Evolutionary conservation across 805 yeast species (phyloP).

Genomic region (Barnettozyma sucrosica): DNA sequence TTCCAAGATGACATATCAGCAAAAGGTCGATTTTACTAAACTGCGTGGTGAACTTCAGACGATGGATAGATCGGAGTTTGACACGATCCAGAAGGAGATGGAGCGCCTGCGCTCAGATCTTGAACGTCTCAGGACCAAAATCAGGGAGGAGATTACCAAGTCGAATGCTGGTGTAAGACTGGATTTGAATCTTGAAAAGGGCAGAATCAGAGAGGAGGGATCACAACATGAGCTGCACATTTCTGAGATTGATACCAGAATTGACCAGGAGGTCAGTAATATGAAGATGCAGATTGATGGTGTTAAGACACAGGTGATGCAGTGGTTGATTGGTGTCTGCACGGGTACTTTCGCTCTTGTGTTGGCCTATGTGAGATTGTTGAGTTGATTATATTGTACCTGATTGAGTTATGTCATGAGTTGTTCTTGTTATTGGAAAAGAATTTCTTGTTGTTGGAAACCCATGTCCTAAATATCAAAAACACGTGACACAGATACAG

Average conservation of each 20-base stretch:
- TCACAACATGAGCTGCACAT: constrained; percentile 89
- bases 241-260: constrained; percentile 90
- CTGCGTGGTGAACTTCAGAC: constrained; percentile 87
- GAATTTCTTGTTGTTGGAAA: no score
- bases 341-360: constrained; percentile 97
- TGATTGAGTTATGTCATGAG: no score
- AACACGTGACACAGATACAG: no score
- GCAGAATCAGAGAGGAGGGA: constrained; percentile 89
- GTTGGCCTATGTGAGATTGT: constrained; percentile 81
- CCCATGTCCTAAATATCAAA: not conserved
- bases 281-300: constrained; percentile 93
- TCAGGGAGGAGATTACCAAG: constrained; percentile 88
- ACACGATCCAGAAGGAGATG: constrained; percentile 76
- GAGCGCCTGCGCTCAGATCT: constrained; percentile 79
- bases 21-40: constrained; percentile 93
- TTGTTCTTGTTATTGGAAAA: no score
- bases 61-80: constrained; percentile 81
- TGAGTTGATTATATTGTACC: constrained; percentile 41
- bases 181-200: constrained; percentile 90
- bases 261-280: constrained; percentile 91
- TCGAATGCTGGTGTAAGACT: constrained; percentile 85
- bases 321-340: constrained; percentile 97
- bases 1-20: constrained; percentile 84
- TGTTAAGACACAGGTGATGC: constrained; percentile 94
- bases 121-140: constrained; percentile 76